A percentile compares a stretch with the other conserved stretches of the same genome.
These are phyloP conservation scores for Flagelloscypha sp. DNA, from an alignment of 768 basidiomycete genomes.

Conservation along the genomic window DNA sequence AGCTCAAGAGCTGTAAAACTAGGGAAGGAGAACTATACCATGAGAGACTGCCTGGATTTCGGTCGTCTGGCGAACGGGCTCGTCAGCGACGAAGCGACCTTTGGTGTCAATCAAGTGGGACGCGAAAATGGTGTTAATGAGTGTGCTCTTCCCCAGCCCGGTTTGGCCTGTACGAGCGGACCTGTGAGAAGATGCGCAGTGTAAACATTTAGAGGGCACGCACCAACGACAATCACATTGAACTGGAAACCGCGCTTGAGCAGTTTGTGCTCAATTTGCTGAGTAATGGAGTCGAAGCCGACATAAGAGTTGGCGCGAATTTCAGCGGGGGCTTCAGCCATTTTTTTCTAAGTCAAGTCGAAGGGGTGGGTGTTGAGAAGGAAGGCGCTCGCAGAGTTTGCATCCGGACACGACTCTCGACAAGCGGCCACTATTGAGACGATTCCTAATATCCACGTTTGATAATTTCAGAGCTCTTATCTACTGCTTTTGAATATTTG, in stretches of 20 bases:
- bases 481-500: not conserved
- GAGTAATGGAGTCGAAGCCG: slow-evolving; percentile 96
- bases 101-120: slow-evolving; percentile 98
- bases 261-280: slow-evolving; percentile 98
- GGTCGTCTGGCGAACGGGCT: slow-evolving; percentile 90
- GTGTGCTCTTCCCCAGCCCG: slow-evolving; percentile 94
- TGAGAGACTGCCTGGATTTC: slow-evolving; percentile 94
- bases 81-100: slow-evolving; percentile 81
- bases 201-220: slow-evolving; percentile 22
- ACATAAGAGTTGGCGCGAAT: slow-evolving; percentile 91
- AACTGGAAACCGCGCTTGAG: slow-evolving; percentile 99
- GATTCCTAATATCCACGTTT: not conserved
- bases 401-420: slow-evolving; percentile 1
- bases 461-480: not conserved
- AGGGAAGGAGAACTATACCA: slow-evolving; percentile 44
- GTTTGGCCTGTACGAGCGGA: slow-evolving; percentile 66
- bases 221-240: slow-evolving; percentile 95
- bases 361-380: slow-evolving; percentile 4
- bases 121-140: slow-evolving; percentile 99
- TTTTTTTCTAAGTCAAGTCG: slow-evolving; percentile 7
- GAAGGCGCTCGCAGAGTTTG: slow-evolving; percentile 3
- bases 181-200: not conserved
- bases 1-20: not conserved
- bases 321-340: slow-evolving; percentile 52
- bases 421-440: slow-evolving; percentile 6